Conservation (phyloP, 2,329 filamentous ascomycete genomes). For the Leptographium galeiforme region DNA sequence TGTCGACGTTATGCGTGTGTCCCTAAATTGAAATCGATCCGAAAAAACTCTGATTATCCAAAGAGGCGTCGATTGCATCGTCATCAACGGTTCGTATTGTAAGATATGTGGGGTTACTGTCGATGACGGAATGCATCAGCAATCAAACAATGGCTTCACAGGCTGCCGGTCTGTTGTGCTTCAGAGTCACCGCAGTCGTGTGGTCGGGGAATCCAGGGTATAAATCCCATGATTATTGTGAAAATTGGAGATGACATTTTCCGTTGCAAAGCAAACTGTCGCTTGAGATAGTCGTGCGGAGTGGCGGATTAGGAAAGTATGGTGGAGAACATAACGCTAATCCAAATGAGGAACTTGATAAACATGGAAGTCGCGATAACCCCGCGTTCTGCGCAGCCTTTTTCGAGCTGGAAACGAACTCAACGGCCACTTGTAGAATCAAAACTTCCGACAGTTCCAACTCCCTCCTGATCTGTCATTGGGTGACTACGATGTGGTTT, state of each 20-base stretch:
- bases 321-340: not conserved
- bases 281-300: not conserved
- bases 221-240: no score
- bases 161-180: not conserved
- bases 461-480: not conserved
- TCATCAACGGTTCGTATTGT: not conserved
- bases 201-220: no score
- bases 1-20: not conserved
- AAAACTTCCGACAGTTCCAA: no score
- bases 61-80: not conserved
- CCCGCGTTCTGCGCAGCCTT: no score
- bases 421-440: not conserved
- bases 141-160: not conserved
- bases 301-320: not conserved
- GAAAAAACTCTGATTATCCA: no score
- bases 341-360: conserved; percentile 6
- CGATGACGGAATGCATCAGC: not conserved
- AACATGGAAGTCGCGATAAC: conserved; percentile 2
- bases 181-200: not conserved
- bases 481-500: conserved; percentile 20
- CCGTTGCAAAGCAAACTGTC: not conserved
- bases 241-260: not conserved
- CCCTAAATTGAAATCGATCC: not conserved
- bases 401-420: not conserved
- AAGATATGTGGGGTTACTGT: not conserved